Conservation (phyloP, 2,329 filamentous ascomycete species). For the Pestalotiopsis sp. region DNA sequence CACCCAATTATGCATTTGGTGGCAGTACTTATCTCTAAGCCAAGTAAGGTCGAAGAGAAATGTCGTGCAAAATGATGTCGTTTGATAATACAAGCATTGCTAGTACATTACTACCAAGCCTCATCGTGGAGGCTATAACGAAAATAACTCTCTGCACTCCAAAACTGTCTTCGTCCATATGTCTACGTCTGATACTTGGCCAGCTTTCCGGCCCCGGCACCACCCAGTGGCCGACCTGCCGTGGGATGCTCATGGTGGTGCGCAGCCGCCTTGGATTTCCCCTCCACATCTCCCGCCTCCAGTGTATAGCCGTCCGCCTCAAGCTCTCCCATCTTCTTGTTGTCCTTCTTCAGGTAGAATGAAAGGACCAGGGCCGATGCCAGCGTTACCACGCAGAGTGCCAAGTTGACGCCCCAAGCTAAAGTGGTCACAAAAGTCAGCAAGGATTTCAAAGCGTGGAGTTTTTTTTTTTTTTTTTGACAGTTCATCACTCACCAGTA, state of each 20-base stretch:
- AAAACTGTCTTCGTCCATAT: too few relatives aligned
- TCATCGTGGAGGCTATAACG: not conserved
- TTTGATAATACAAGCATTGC: too few relatives aligned
- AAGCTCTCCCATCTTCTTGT: conserved; percentile 17
- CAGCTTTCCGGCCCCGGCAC: conserved; percentile 18
- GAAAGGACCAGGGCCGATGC: conserved; percentile 12
- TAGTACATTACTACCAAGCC: too few relatives aligned
- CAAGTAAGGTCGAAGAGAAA: too few relatives aligned
- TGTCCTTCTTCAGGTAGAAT: conserved; percentile 16
- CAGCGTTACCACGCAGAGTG: conserved; percentile 44
- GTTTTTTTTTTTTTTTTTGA: not conserved
- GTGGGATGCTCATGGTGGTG: conserved; percentile 30
- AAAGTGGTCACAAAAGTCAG: not conserved
- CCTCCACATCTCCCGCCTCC: conserved; percentile 14
- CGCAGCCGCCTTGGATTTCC: conserved; percentile 23
- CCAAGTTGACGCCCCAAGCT: conserved; percentile 22
- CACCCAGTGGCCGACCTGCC: conserved; percentile 20
- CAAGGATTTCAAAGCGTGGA: conserved; percentile 27
- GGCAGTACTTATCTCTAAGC: too few relatives aligned
- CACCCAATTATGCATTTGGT: too few relatives aligned
- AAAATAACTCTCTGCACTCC: not conserved
- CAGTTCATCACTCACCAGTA: conserved; percentile 21
- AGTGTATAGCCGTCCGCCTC: conserved; percentile 8
- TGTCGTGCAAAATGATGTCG: too few relatives aligned
- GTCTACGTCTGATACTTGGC: conserved; percentile 12